Conservation (phyloP, 2,329 filamentous ascomycete species). For the Graphilbum ipis-grandicollis region DNA sequence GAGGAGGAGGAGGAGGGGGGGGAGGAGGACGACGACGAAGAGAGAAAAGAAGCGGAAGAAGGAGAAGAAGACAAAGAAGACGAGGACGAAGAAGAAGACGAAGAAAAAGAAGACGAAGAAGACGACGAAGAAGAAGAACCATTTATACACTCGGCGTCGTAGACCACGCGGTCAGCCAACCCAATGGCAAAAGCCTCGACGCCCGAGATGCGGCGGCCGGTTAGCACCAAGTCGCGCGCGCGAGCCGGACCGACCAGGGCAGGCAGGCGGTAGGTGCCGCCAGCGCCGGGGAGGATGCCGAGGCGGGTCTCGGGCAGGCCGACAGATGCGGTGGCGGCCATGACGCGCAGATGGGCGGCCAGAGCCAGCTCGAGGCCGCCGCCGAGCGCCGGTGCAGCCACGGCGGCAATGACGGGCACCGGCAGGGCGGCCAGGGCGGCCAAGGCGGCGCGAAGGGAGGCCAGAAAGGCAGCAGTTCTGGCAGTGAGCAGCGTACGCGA, state of each 20-base stretch:
- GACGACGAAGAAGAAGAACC: no score
- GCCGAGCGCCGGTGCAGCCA: conserved; percentile 74
- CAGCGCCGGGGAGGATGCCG: conserved; percentile 87
- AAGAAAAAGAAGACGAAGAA: no score
- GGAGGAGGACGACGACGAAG: no score
- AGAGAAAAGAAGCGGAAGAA: no score
- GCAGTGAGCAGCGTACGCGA: no score
- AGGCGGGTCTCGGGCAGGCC: conserved; percentile 83
- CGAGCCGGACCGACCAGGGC: conserved; percentile 61
- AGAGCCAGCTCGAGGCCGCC: conserved; percentile 89
- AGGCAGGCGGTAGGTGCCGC: conserved; percentile 78
- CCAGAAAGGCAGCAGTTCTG: conserved; percentile 67
- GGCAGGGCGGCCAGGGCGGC: conserved; percentile 55
- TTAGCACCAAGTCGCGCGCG: conserved; percentile 81
- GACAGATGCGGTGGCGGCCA: conserved; percentile 60
- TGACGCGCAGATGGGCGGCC: conserved; percentile 74
- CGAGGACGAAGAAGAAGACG: no score
- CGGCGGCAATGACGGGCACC: conserved; percentile 77
- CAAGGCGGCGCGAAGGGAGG: conserved; percentile 60
- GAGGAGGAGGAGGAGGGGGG: no score
- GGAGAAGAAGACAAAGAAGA: no score
- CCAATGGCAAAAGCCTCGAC: conserved; percentile 85
- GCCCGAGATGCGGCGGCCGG: conserved; percentile 67
- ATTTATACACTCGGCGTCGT: conserved; percentile 42
- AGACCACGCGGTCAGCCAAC: conserved; percentile 75